Conservation (phyloP, 2,329 filamentous ascomycete species). For the Stemphylium beticola region DNA sequence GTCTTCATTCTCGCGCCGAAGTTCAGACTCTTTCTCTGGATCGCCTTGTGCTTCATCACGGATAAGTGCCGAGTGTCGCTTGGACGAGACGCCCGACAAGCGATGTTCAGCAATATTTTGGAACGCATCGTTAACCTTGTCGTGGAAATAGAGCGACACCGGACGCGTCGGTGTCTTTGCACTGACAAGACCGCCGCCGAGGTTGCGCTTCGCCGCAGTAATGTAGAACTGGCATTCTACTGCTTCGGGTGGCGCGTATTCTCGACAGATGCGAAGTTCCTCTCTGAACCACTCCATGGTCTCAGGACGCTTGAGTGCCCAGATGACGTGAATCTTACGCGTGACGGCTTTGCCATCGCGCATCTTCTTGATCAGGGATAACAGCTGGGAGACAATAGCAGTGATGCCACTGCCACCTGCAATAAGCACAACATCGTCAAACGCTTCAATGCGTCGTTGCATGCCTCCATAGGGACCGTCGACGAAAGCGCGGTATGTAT, state of each 20-base stretch:
- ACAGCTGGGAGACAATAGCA: conserved; percentile 85
- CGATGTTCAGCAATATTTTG: conserved; percentile 82
- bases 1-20: conserved; percentile 83
- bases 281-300: conserved; percentile 98
- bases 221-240: conserved; percentile 96
- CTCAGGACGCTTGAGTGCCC: conserved; percentile 88
- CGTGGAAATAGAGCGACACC: conserved; percentile 78
- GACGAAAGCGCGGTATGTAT: conserved; percentile 89
- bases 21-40: conserved; percentile 76
- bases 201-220: conserved; percentile 71
- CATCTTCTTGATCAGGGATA: conserved; percentile 96
- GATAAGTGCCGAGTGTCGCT: conserved; percentile 81
- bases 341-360: conserved; percentile 93
- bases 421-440: conserved; percentile 91
- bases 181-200: conserved; percentile 57
- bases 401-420: conserved; percentile 95
- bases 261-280: conserved; percentile 88
- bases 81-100: conserved; percentile 51
- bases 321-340: conserved; percentile 88
- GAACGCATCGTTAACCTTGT: conserved; percentile 86
- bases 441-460: conserved; percentile 85
- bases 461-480: conserved; percentile 96
- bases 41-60: conserved; percentile 81
- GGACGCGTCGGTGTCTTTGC: conserved; percentile 61
- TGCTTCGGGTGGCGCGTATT: conserved; percentile 84